phyloP scores from a whole-genome alignment of 2,329 filamentous ascomycete genomes.

The Fusarium luffae region DNA sequence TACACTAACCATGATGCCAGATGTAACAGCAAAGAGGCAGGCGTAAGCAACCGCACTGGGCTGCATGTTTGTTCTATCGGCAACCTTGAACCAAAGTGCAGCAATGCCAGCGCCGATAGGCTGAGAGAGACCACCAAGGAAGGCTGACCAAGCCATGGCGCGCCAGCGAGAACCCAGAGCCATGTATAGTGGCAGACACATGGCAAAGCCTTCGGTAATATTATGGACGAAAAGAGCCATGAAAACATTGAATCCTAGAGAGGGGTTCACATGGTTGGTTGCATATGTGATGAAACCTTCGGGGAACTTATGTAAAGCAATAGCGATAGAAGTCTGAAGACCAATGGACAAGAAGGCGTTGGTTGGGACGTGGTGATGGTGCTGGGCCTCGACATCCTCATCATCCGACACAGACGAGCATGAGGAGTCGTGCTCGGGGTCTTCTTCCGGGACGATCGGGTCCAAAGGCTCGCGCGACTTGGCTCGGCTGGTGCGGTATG shows the following conservation, averaged over 20 bases:
- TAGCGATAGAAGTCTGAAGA: conserved; percentile 94
- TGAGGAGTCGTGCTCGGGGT: conserved; percentile 40
- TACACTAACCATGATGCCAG: conserved; percentile 96
- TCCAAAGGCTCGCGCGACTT: conserved; percentile 54
- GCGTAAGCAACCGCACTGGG: conserved; percentile 74
- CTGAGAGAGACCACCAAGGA: conserved; percentile 88
- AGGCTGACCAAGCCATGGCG: conserved; percentile 85
- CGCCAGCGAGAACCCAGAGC: conserved; percentile 82
- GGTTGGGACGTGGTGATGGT: conserved; percentile 94
- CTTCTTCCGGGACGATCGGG: conserved; percentile 38
- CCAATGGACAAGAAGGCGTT: conserved; percentile 95
- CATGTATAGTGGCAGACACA: conserved; percentile 92
- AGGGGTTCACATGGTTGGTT: conserved; percentile 94
- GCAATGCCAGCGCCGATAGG: conserved; percentile 87
- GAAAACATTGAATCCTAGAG: conserved; percentile 90
- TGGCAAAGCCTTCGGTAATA: conserved; percentile 95
- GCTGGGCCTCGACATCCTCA: conserved; percentile 64
- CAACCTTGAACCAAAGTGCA: conserved; percentile 84
- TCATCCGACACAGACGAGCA: conserved; percentile 49
- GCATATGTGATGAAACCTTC: conserved; percentile 92
- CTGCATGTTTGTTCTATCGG: conserved; percentile 61
- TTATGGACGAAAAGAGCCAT: conserved; percentile 98
- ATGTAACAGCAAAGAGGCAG: conserved; percentile 86
- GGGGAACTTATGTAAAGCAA: conserved; percentile 95
- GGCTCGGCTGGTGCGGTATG: conserved; percentile 53